Evolutionary conservation across 179 eudicot species (phyloP), one percentile per base, ranked within the genome.

Genomic region (Beta corolliflora): DNA sequence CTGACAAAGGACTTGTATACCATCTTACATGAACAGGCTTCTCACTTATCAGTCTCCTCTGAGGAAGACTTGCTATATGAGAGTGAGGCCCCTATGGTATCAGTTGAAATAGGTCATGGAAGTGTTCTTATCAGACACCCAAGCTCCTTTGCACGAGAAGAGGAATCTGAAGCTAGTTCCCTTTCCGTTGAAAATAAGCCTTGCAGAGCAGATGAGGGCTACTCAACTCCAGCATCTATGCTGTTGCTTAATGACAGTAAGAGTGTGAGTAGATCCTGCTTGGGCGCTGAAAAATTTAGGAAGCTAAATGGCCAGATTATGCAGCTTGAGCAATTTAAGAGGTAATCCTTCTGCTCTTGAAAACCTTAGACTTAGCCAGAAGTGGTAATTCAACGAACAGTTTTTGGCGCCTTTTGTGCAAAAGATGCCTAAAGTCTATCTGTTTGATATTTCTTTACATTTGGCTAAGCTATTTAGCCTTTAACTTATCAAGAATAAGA

Each of bases 41-140:
- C 94, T 56, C 90, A 90, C 56, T 83, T 93, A 76, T 92, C 99
- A 63, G 92, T 85, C 75, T 89, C 92, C 71, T 91, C 97, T 10
- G 99, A 97, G 82, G 98, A 94, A 55, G 98, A 93, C 83, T 93
- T 97, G 90, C 95, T 97, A 73, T 86, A 88, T 71, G 99, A 92
- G 86, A 93, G 90, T 84, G 97, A 93, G 77, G 91, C 86, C 21
- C 97, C 99, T 1, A 94, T 94, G 98, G 97, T 93, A 14, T 96
- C 99, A 25, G 98, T 96, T 87, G 99, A 97, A 91, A 91, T 97
- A 84, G 99, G 99, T 71, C 98, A 97, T 85, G 99, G 99, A 79
- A 93, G 98, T 89, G 92, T 97, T 70, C 98, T 97, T 74, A 92
- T 97, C 82, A 86, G 94, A 77, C 98, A 97, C 81, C 99, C 99